Evolutionary conservation across 768 basidiomycete species (phyloP).

Genomic region (Pisolithus microcarpus): DNA sequence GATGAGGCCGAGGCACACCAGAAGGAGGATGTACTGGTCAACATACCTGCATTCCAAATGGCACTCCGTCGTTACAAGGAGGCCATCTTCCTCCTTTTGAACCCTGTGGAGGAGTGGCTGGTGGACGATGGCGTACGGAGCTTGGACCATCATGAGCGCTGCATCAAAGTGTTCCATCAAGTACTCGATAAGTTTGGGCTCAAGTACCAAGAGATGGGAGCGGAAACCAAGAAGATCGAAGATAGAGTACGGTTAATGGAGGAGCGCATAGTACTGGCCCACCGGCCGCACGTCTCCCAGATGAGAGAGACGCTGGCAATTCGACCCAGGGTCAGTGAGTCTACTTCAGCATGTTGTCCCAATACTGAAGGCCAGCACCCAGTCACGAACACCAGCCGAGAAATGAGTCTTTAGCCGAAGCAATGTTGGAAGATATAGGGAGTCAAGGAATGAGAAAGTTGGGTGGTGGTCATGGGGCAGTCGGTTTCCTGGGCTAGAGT

Average conservation of each 20-base stretch:
- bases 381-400: background rate
- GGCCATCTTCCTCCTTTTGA: conserved; percentile 48
- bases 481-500: too few relatives aligned
- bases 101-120: conserved; percentile 52
- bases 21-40: conserved; percentile 30
- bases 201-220: conserved; percentile 39
- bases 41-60: conserved; percentile 33
- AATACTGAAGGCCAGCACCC: too few relatives aligned
- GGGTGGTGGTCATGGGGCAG: too few relatives aligned
- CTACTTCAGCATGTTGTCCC: background rate
- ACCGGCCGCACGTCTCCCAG: background rate
- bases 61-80: conserved; percentile 37
- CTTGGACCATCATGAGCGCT: conserved; percentile 40
- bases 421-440: too few relatives aligned
- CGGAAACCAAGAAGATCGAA: conserved; percentile 33
- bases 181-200: conserved; percentile 39
- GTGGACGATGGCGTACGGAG: conserved; percentile 58
- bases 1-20: conserved; percentile 30
- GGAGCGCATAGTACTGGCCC: background rate
- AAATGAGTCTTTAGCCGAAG: background rate
- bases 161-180: conserved; percentile 32
- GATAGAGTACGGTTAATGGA: conserved; percentile 20
- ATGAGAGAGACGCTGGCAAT: background rate
- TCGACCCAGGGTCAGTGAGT: background rate
- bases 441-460: too few relatives aligned